Evolutionary conservation across 2,329 filamentous ascomycete species (phyloP), one percentile per base, ranked within the genome.

Genomic region (Elsinoe batatas): DNA sequence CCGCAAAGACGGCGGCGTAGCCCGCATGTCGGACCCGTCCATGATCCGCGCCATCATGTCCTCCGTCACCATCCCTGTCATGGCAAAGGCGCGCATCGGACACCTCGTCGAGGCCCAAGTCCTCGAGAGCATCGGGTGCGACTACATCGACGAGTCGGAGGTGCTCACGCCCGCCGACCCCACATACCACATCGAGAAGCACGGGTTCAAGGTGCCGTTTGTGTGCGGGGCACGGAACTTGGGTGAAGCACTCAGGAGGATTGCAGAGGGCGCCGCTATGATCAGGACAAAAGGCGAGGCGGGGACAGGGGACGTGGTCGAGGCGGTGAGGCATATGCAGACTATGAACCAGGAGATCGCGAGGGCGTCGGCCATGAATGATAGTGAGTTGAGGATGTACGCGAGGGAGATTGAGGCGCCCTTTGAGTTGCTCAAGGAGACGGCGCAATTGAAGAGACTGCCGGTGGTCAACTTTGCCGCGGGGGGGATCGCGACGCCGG

Each of bases 61-160:
- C 2, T 84, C 90, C 38, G 93, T 97, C 46, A 97, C 91, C 54
- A 96, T 97, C 65, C 93, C 93, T 64, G 93, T 98, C 72, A 97
- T 98, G 93, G 93, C 93, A 61, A 98, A 98, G 77, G 91, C 91
- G 20, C 83, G 93, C 68, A 98, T 97, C 69, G 93, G 93, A 36
- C 93, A 98, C 76, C 91, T 96, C 64, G 91, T 96, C 65, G 93
- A 98, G 77, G 96, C 91, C 76, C 91, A 88, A 79, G 94, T 98
- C 74, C 87, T 98, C 67, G 88, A 97, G 79, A 83, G 88, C 57
- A 84, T 97, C 55, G 91, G 88, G 59, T 87, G 97, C 65, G 93
- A 98, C 77, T 98, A 95, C 77, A 93, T 98, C 64, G 91, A 98
- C 73, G 93, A 98, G 76, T 91, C 85, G 71, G 93, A 98, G 81